Conservation (phyloP, 164 flowering plant species). For the Berberis thunbergii region DNA sequence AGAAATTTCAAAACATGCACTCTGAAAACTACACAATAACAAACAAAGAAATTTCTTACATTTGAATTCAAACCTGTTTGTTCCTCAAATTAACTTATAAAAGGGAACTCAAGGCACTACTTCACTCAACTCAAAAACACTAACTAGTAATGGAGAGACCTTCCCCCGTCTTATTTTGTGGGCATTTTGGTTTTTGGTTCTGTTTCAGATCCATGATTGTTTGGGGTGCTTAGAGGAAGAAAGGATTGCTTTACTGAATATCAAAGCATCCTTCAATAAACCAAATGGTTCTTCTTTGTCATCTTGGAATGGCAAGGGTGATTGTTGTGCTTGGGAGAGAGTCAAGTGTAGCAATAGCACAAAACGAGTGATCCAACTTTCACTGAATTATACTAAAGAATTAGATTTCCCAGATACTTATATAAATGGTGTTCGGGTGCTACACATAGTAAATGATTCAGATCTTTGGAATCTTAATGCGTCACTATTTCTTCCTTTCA, state of each 20-base stretch:
- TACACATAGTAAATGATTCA: not conserved
- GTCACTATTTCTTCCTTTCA: not conserved
- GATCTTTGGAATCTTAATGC: not conserved
- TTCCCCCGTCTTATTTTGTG: too few relatives aligned
- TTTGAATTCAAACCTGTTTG: too few relatives aligned
- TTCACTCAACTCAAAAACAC: too few relatives aligned
- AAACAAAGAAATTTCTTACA: too few relatives aligned
- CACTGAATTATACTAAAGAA: not conserved
- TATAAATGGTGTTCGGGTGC: not conserved
- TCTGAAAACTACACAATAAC: too few relatives aligned
- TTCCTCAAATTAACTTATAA: too few relatives aligned
- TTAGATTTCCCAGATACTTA: not conserved
- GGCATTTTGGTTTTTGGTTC: too few relatives aligned
- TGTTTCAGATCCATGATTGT: not conserved
- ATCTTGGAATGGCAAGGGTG: not conserved
- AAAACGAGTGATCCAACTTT: not conserved
- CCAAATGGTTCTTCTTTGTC: not conserved
- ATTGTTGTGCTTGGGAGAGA: constrained; percentile 4
- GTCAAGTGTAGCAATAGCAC: constrained; percentile 1
- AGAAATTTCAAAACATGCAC: too few relatives aligned
- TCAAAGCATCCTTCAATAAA: not conserved
- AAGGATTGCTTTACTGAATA: not conserved
- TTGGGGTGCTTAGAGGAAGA: not conserved
- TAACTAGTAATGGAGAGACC: too few relatives aligned
- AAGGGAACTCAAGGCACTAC: too few relatives aligned